phyloP scores from a whole-genome alignment of 2,329 filamentous ascomycete species.

The Aotearoamyces nothofagi region DNA sequence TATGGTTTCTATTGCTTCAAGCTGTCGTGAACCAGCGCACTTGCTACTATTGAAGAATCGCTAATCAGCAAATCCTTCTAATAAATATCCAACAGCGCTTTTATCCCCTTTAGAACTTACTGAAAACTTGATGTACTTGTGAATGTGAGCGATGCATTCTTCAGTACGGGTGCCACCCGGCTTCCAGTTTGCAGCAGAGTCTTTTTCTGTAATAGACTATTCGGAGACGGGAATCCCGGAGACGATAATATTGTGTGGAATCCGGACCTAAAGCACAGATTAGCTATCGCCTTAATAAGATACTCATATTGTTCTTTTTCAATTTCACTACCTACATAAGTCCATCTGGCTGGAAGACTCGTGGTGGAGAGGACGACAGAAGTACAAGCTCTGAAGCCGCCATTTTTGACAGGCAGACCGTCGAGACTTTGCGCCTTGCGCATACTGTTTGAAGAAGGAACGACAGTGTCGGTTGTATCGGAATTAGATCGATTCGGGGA shows the following conservation, averaged over 20 bases:
- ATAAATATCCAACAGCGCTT: too few species aligned
- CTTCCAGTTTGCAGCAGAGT: conserved; percentile 22
- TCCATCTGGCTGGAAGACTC: too few species aligned
- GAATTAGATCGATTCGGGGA: too few species aligned
- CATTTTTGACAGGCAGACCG: conserved; percentile 19
- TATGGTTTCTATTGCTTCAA: too few species aligned
- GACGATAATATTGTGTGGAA: conserved; percentile 14
- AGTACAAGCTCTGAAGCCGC: conserved; percentile 21
- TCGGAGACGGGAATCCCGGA: conserved; percentile 33
- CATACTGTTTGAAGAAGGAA: conserved; percentile 9
- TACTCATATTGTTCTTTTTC: too few species aligned
- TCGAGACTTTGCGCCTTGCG: conserved; percentile 10
- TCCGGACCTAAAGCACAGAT: too few species aligned
- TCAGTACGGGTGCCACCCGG: conserved; percentile 22
- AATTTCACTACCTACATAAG: too few species aligned
- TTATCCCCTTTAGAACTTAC: too few species aligned
- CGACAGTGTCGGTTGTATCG: conserved; percentile 10
- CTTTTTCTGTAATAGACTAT: conserved; percentile 28
- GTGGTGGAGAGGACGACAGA: conserved; percentile 26
- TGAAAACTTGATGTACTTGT: conserved; percentile 26
- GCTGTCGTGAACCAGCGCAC: too few species aligned
- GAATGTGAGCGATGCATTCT: conserved; percentile 23
- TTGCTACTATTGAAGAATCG: too few species aligned
- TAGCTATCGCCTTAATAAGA: too few species aligned
- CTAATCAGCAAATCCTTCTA: too few species aligned